These are phyloP conservation scores for Rhizopogon salebrosus DNA, from an alignment of 768 basidiomycete species.

Conservation along the genomic window DNA sequence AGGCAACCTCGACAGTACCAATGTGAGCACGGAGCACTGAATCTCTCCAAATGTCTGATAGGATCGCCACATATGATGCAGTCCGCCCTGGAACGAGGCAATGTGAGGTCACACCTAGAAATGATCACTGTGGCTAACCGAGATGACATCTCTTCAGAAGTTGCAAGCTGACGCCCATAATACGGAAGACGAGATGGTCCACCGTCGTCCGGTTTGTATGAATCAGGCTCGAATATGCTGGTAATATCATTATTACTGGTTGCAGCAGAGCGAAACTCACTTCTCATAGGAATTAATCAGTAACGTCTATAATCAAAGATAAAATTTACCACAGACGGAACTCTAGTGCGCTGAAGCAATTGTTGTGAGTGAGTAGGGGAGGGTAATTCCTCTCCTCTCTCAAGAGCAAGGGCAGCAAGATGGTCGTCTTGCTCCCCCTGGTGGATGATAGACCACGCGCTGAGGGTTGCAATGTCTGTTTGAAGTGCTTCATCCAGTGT, in stretches of 20 bases:
- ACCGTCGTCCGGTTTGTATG: neutral
- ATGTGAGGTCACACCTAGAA: neutral
- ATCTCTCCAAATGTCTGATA: constrained; percentile 15
- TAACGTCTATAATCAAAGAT: neutral
- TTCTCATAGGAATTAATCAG: neutral
- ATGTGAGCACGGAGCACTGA: constrained; percentile 42
- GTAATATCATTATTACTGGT: neutral
- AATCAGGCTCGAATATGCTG: neutral
- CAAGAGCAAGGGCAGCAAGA: constrained; percentile 33
- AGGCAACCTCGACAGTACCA: constrained; percentile 44
- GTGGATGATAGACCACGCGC: constrained; percentile 28
- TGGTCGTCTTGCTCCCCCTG: constrained; percentile 37
- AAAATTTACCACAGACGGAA: neutral
- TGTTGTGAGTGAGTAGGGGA: constrained; percentile 13
- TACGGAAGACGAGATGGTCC: neutral
- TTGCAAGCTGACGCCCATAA: neutral
- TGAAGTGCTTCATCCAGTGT: constrained; percentile 39
- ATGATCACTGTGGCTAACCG: neutral
- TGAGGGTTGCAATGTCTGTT: constrained; percentile 28
- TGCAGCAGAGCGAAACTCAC: neutral
- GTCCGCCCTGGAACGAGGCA: constrained; percentile 16
- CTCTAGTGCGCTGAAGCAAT: constrained; percentile 4
- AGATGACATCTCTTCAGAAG: neutral
- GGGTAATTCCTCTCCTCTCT: constrained; percentile 21
- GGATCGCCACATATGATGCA: constrained; percentile 42